Evolutionary conservation across 352 stramenopile species (phyloP).

Genomic region (Phytopythium boreale): DNA sequence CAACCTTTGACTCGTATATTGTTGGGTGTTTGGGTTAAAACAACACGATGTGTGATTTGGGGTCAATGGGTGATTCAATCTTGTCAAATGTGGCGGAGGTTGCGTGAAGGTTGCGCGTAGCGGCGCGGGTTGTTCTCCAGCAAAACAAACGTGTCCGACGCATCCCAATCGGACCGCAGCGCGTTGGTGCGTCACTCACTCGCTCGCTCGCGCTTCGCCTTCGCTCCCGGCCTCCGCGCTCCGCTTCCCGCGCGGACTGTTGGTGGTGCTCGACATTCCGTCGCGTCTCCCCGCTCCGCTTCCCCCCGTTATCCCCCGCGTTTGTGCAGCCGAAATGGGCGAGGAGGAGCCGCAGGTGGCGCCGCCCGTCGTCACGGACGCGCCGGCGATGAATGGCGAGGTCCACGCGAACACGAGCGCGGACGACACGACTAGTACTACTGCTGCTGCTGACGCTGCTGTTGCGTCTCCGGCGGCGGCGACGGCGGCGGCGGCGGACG

Average conservation of each 20-base stretch:
- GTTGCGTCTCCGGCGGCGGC: not conserved
- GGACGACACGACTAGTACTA: not conserved
- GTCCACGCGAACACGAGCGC: not conserved
- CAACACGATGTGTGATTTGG: too few species aligned
- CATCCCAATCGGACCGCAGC: not conserved
- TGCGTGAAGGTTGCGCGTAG: not conserved
- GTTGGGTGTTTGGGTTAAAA: too few species aligned
- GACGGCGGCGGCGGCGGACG: constrained; percentile 8
- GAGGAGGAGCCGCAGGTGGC: not conserved
- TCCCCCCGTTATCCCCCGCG: not conserved
- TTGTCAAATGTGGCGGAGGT: not conserved
- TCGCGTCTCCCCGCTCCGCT: not conserved
- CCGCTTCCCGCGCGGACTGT: not conserved
- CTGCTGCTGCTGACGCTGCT: not conserved
- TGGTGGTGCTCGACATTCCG: not conserved
- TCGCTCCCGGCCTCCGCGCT: not conserved
- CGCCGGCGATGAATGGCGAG: constrained; percentile 1
- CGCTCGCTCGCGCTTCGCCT: not conserved
- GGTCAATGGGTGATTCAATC: not conserved
- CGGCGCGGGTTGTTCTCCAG: constrained; percentile 3
- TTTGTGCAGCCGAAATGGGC: not conserved
- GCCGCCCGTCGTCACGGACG: not conserved
- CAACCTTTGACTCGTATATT: too few species aligned
- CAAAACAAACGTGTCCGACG: not conserved
- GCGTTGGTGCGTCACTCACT: not conserved